phyloP scores from a whole-genome alignment of 306 rosid species.

The Coriaria nepalensis region DNA sequence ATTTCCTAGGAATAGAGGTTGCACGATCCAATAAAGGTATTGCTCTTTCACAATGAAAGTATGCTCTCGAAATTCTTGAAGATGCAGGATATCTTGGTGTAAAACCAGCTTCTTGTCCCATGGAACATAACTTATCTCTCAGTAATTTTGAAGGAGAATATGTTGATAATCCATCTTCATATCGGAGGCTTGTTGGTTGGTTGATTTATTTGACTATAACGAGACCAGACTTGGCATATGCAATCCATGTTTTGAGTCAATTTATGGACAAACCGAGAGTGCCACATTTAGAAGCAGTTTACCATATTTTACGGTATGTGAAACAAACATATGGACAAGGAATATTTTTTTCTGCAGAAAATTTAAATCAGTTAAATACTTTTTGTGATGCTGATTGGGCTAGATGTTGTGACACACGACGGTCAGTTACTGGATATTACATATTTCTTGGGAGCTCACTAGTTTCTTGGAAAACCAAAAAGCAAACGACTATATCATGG shows the following conservation, averaged over 20 bases:
- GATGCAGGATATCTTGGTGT: too few relatives aligned
- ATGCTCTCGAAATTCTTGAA: too few relatives aligned
- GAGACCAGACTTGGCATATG: not conserved
- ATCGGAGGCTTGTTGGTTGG: not conserved
- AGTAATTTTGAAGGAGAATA: too few relatives aligned
- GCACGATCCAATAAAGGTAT: too few relatives aligned
- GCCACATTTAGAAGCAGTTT: not conserved
- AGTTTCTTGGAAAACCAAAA: not conserved
- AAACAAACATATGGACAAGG: not conserved
- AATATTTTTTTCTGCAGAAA: not conserved
- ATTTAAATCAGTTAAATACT: not conserved
- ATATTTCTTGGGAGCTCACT: not conserved
- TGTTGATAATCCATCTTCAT: not conserved
- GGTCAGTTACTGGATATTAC: not conserved
- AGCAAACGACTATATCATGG: not conserved
- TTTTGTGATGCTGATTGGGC: too few relatives aligned
- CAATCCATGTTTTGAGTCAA: not conserved
- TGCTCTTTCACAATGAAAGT: too few relatives aligned
- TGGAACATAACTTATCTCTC: not conserved
- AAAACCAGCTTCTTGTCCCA: too few relatives aligned
- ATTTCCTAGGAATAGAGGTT: conserved; percentile 1
- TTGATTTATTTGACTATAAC: not conserved
- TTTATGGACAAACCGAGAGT: not conserved
- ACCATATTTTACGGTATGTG: not conserved
- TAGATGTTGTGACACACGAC: too few relatives aligned